Base-by-base conservation (phyloP, 208 protist species). In the Angomonas deanei region DNA sequence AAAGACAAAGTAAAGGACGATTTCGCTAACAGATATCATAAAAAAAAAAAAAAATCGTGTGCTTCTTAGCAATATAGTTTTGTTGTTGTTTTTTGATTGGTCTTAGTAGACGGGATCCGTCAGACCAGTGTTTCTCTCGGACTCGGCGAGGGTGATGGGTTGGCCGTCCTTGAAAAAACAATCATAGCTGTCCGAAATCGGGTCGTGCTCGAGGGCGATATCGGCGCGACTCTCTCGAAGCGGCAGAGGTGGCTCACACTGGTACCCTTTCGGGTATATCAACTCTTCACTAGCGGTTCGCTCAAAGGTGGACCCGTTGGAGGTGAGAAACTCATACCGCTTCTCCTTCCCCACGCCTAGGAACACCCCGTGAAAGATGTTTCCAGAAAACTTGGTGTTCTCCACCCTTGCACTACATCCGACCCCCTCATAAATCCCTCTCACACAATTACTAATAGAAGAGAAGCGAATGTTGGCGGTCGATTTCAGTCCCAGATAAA, bases 401-500 rank as follows among this genome's bases (percentile, higher is more conserved):
- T 71, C 34, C 24, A 70, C 56, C 1, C 52, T 58, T 17, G 62
- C 64, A 24, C 55, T 56, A 52, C 83, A 90, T 32, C 80, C 70
- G 3, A 90, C 76, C 3, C 83, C 79, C 57, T 90, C 83, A 32
- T 90, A 86, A 5, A 86, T 33, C 1, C 83, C 83, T 11, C 83
- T 72, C 17, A 78, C 67, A 59, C 83, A 90, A 68, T 86, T 80
- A 8, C 70, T 53, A 11, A 86, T 66, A 17, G 46, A 26, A 17
- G 74, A 70, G 38, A 49, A 26, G 28, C 39, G 47, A 23, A 86
- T 56, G 28, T 68, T 71, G 27, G 71, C 78, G 31, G 48, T 26
- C 21, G 76, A 84, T 24, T 73, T 68, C 38, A 86, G 68, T 11
- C 82, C 79, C 3, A 84, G 57, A 49, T 83, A 85, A 17, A 89